Base-by-base conservation (phyloP, 345 rosid genomes). In the Sisymbrium altissimum region DNA sequence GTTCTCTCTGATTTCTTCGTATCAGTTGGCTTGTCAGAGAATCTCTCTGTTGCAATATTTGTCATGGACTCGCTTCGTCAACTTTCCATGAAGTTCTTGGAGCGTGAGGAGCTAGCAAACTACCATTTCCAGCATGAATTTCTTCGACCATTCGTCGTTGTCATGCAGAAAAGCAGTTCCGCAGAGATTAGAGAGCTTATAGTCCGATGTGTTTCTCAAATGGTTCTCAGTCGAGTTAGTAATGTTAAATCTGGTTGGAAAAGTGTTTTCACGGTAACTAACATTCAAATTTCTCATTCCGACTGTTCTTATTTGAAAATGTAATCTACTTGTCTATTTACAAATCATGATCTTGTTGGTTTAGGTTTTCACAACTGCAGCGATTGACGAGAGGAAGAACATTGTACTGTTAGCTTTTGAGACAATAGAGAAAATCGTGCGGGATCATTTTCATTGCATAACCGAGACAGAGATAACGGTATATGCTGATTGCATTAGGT, bases 11-110 rank as follows among this genome's bases (percentile, higher is more conserved):
- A 90, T 71, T 95, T 95, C 82, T 92, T 95, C 74, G 97, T 95
- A 50, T 85, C 96, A 23, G 99, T 95, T 25, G 99, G 98, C 67
- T 82, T 95, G 83, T 92, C 97, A 27, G 97, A 92, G 82, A 92
- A 90, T 76, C 96, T 95, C 36, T 95, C 99, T 32, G 98, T 95
- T 21, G 98, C 99, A 48, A 95, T 89, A 44, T 95, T 92, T 80
- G 98, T 92, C 45, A 92, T 95, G 99, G 99, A 95, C 84, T 95
- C 99, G 3, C 80, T 95, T 82, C 87, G 99, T 71, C 99, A 95
- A 78, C 95, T 95, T 79, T 92, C 99, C 21, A 95, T 90, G 97
- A 95, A 92, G 69, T 95, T 95, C 66, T 81, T 95, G 72, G 98
- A 92, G 80, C 97, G 97, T 5, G 99, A 95, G 79, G 99, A 92